Evolutionary conservation across 2,329 filamentous ascomycete species (phyloP).

Genomic region (Fusarium goolgardi): DNA sequence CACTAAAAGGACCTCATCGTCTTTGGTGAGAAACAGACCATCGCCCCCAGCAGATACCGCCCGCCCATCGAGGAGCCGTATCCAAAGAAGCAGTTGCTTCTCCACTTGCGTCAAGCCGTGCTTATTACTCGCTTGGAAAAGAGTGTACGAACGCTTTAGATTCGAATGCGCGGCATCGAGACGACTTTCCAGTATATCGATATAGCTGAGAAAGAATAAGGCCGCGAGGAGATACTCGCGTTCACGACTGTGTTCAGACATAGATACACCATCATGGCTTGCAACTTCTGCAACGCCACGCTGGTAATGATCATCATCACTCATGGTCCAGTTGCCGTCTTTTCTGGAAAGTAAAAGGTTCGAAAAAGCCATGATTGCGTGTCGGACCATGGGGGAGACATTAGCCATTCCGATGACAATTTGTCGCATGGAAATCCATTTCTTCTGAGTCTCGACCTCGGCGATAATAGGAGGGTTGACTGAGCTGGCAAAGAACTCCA

Average conservation of each 20-base stretch:
- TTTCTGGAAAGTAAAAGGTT: constrained; percentile 56
- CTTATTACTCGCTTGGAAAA: constrained; percentile 59
- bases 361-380: constrained; percentile 64
- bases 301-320: constrained; percentile 54
- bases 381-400: constrained; percentile 59
- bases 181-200: constrained; percentile 60
- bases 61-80: constrained; percentile 65
- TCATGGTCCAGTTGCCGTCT: constrained; percentile 49
- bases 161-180: constrained; percentile 61
- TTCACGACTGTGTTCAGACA: constrained; percentile 47
- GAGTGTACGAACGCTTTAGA: constrained; percentile 60
- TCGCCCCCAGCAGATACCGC: constrained; percentile 68
- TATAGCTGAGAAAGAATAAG: constrained; percentile 66
- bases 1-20: constrained; percentile 59
- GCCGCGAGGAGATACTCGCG: constrained; percentile 61
- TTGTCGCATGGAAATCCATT: constrained; percentile 62
- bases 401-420: constrained; percentile 61
- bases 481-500: constrained; percentile 62
- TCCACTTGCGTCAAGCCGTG: constrained; percentile 55
- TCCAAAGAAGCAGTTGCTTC: constrained; percentile 64
- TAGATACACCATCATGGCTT: constrained; percentile 35
- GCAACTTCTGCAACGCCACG: constrained; percentile 52
- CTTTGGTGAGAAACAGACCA: constrained; percentile 62
- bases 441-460: constrained; percentile 64
- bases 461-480: constrained; percentile 64